phyloP scores from a whole-genome alignment of 495 filamentous ascomycete species.

The Aspergillus indologenus region DNA sequence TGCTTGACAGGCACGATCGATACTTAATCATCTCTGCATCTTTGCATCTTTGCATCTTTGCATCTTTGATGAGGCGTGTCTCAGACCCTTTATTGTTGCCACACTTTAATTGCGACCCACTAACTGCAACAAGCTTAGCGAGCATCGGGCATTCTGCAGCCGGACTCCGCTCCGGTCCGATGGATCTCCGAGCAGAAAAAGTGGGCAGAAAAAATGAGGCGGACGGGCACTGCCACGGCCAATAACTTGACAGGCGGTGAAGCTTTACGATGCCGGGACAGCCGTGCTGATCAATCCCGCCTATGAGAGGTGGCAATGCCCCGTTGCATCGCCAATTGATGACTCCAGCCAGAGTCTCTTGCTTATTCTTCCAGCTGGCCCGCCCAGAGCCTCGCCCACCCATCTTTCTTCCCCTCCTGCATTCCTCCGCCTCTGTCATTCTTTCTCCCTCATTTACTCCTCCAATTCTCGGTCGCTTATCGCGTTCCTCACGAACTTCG shows the following conservation, averaged over 20 bases:
- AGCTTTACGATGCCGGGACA: background rate
- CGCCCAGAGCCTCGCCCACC: background rate
- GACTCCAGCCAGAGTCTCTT: too few relatives aligned
- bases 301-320: background rate
- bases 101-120: background rate
- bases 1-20: too few relatives aligned
- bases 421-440: conserved; percentile 2
- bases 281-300: background rate
- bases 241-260: background rate
- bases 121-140: background rate
- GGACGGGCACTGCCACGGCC: background rate
- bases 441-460: background rate
- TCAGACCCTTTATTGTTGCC: background rate
- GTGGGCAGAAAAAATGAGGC: background rate
- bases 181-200: background rate
- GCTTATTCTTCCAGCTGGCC: too few relatives aligned
- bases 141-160: background rate
- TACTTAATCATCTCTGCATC: too few relatives aligned
- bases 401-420: background rate
- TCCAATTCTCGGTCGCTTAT: background rate
- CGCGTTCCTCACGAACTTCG: background rate
- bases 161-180: background rate
- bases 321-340: background rate
- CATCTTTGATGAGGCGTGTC: background rate
- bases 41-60: too few relatives aligned